Conservation (phyloP, 176 grass and related monocot genomes). For the Cocos nucifera region DNA sequence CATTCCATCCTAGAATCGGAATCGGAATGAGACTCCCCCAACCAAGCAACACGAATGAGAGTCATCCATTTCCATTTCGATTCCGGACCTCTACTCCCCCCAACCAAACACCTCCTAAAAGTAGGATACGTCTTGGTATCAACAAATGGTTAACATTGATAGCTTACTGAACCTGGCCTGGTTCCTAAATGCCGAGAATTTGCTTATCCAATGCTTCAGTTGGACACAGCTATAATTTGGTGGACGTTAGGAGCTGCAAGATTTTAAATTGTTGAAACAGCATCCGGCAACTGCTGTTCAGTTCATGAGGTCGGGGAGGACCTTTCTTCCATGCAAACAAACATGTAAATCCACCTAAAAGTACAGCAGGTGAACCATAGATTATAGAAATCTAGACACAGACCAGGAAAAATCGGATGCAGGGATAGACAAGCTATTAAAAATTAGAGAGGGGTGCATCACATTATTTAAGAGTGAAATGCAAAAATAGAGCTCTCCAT, state of each 20-base stretch:
- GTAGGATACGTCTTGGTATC: conserved; percentile 10
- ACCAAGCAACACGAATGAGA: no score
- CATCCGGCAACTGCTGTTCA: conserved; percentile 39
- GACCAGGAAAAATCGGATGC: no score
- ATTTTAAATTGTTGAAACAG: conserved; percentile 71
- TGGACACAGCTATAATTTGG: conserved; percentile 84
- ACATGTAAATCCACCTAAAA: conserved; percentile 71
- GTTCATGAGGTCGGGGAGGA: conserved; percentile 30
- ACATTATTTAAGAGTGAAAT: no score
- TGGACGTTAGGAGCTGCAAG: conserved; percentile 44
- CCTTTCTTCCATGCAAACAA: conserved; percentile 39
- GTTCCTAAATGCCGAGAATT: conserved; percentile 26
- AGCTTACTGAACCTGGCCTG: neutral
- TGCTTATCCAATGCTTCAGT: conserved; percentile 37
- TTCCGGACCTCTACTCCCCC: no score
- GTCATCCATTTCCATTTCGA: no score
- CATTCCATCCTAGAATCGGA: no score
- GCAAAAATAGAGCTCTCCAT: no score
- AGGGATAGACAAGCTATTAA: no score
- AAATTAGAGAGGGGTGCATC: no score
- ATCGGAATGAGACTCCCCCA: no score
- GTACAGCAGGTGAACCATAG: conserved; percentile 47
- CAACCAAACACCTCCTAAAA: no score
- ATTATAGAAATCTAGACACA: no score
- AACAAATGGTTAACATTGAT: neutral